A percentile compares a stretch with the other conserved stretches of the same genome.
Conservation (phyloP, 306 rosid species). For the Citrullus amarus region DNA sequence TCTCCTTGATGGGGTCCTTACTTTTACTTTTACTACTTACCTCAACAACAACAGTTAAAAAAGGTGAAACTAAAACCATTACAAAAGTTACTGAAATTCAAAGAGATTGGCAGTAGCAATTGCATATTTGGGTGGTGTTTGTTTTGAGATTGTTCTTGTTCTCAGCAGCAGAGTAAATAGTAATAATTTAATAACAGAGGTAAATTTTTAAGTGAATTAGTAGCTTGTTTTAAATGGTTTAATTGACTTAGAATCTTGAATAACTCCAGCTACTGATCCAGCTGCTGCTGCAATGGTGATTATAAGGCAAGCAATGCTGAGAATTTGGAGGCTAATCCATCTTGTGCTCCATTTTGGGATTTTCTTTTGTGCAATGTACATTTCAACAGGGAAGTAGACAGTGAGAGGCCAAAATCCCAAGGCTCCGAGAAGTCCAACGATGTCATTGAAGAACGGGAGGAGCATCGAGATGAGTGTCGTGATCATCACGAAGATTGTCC, state of each 20-base stretch:
- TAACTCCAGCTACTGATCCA: constrained; percentile 67
- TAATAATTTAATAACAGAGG: not conserved
- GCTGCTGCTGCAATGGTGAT: constrained; percentile 42
- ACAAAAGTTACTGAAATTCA: not conserved
- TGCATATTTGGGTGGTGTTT: not conserved
- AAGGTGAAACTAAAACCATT: not conserved
- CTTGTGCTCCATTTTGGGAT: constrained; percentile 59
- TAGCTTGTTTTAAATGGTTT: constrained; percentile 41
- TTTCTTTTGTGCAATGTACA: constrained; percentile 60
- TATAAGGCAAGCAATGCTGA: constrained; percentile 39
- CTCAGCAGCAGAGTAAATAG: not conserved
- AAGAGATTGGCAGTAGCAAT: not conserved
- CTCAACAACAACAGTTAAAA: not conserved
- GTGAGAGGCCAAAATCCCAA: constrained; percentile 76
- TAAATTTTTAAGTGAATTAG: not conserved
- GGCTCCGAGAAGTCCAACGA: constrained; percentile 75
- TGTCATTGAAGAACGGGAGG: constrained; percentile 72
- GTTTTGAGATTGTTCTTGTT: not conserved
- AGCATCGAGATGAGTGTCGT: constrained; percentile 61
- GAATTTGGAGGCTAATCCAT: constrained; percentile 49
- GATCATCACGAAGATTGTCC: constrained; percentile 46
- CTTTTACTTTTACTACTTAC: not conserved
- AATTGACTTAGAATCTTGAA: constrained; percentile 38
- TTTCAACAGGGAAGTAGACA: constrained; percentile 62
- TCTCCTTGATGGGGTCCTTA: not conserved